Evolutionary conservation across 495 filamentous ascomycete genomes (phyloP), one percentile per base, ranked within the genome.

Genomic region (Bacidia gigantensis): DNA sequence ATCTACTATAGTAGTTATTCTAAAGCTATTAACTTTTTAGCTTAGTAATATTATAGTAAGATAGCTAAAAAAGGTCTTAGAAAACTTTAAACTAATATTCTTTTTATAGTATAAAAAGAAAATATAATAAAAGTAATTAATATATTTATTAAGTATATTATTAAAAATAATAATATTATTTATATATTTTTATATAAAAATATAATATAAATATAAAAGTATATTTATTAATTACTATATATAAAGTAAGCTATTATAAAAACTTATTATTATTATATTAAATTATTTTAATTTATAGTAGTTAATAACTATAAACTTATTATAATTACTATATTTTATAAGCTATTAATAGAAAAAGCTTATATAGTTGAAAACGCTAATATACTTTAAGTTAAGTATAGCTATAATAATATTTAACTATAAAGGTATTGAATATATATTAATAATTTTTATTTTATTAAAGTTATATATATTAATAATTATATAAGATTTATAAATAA

Each of bases 331-430:
- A 0, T 17, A 7, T 7, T 46, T 32, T 2, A 56, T 24, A 9
- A 40, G 17, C 14, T 26, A 56, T 45, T 56, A 40, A 45, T 56
- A 56, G 21, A 56, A 56, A 44, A 51, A 56, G 1, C 7, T 21
- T 1, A 11, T 26, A 35, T 14, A 44, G 24, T 56, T 21, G 3
- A 56, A 26, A 23, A 52, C 26, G 10, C 1, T 56, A 20, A 56
- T 56, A 52, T 56, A 56, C 46, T 21, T 45, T 26, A n/a, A 17
- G 11, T 25, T 32, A 22, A 32, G n/a, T 12, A 56, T 40, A 22
- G 25, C 17, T 14, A 17, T 5, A 22, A 46, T 56, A 43, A 56
- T 38, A 51, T 56, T 26, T 20, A 40, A 26, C 29, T 56, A 44
- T 52, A 56, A 24, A 24, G 29, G 24, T 35, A 50, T n/a, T 14